A percentile compares a stretch with the other conserved stretches of the same genome.
Conservation (phyloP, 2,329 filamentous ascomycete species). For the Colletotrichum kahawae region DNA sequence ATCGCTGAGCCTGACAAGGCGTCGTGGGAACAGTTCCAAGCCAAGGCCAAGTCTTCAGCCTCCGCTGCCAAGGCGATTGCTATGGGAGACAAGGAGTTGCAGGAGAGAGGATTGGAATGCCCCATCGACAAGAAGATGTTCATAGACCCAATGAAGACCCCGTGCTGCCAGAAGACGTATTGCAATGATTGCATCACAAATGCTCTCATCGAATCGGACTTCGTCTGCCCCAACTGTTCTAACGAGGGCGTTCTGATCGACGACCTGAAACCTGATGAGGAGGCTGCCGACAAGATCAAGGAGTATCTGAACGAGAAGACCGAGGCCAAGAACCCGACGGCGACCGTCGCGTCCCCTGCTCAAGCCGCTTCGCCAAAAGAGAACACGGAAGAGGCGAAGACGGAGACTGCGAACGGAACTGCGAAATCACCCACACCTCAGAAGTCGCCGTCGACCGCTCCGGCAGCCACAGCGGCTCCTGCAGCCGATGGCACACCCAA, state of each 20-base stretch:
- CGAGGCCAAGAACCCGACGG: constrained; percentile 55
- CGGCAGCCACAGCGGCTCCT: constrained; percentile 4
- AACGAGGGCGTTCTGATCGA: constrained; percentile 92
- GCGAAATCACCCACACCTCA: constrained; percentile 30
- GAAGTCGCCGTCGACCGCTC: constrained; percentile 32
- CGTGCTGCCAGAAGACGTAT: constrained; percentile 97
- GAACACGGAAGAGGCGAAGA: constrained; percentile 3
- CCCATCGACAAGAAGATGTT: constrained; percentile 98
- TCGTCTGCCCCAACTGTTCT: constrained; percentile 91
- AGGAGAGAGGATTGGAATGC: constrained; percentile 89
- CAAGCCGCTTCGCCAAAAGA: constrained; percentile 33
- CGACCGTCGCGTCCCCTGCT: constrained; percentile 36
- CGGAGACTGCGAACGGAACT: constrained; percentile 15
- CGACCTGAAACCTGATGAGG: constrained; percentile 84
- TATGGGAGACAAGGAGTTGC: constrained; percentile 83
- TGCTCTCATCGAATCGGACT: constrained; percentile 97
- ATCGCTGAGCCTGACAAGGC: constrained; percentile 95
- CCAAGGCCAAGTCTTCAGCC: constrained; percentile 86
- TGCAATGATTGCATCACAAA: constrained; percentile 99
- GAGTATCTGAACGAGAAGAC: constrained; percentile 68
- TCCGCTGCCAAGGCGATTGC: constrained; percentile 80
- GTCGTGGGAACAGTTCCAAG: constrained; percentile 96
- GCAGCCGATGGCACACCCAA: constrained; percentile 35
- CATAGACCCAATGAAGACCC: constrained; percentile 98
- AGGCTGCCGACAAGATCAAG: constrained; percentile 78